phyloP scores from a whole-genome alignment of 2,329 filamentous ascomycete species.

The Tolypocladium nubicola region DNA sequence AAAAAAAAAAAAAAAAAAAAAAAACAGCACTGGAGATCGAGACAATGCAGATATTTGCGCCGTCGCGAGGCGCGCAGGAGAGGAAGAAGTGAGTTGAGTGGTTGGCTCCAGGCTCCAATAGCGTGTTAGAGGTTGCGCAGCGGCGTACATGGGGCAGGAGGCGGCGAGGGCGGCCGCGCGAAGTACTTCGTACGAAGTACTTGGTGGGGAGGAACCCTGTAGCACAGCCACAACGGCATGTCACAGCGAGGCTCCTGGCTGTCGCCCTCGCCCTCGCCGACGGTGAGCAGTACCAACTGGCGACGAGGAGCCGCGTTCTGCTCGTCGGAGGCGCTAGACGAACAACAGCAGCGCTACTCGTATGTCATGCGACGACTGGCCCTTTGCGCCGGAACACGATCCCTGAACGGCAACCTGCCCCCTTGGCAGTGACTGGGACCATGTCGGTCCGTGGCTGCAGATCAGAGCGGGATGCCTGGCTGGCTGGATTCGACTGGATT shows the following conservation, averaged over 20 bases:
- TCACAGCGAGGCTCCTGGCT: not conserved
- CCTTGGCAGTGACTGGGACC: not conserved
- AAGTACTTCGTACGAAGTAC: not conserved
- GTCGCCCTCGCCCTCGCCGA: not conserved
- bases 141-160: not conserved
- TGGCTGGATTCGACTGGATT: too few species aligned
- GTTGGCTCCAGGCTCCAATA: not conserved
- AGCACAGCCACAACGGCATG: not conserved
- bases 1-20: too few species aligned
- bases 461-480: not conserved
- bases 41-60: not conserved
- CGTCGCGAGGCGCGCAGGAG: not conserved
- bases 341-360: not conserved
- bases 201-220: not conserved
- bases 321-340: not conserved
- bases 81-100: not conserved
- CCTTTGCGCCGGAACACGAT: not conserved
- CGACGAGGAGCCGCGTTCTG: not conserved
- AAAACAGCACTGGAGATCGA: not conserved
- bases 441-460: not conserved
- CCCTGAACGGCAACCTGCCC: not conserved
- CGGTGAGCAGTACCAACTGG: not conserved
- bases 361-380: not conserved
- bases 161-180: not conserved
- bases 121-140: slow-evolving; percentile 1